Base-by-base conservation (phyloP, 139 green algal genomes). In the Coelastrella sp. region DNA sequence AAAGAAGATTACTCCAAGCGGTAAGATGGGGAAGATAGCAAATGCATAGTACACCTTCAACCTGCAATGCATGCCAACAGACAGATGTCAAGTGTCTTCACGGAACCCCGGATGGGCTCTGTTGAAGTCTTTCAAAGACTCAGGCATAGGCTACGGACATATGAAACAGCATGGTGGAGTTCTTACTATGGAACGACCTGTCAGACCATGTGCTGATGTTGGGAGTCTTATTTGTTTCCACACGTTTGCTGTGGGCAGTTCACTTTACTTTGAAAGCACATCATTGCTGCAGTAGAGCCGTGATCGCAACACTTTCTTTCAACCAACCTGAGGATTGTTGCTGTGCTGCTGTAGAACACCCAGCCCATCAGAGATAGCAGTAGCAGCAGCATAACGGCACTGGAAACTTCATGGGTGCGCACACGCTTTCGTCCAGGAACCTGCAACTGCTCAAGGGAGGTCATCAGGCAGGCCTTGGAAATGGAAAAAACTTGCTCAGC, bases 1-100 rank as follows among this genome's bases (percentile, higher is more conserved):
- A 73, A 89, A 89, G 84, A 89, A 89, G 66, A 74, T 80, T 20
- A 59, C 84, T 4, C 66, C 66, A 6, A 89, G 15, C 6, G 84
- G 84, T 66, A 89, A 25, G 9, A 89, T 11, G 8, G 25, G 0
- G 8, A 58, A 70, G 35, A 89, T 59, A 11, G 60, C 8, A 11
- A 80, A n/a, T 4, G 84, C 84, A 70, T 89, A 89, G 27, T 59
- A 89, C 17, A 19, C 19, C 49, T 89, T 66, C 8, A 61, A 60
- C 68, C 68, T 76, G 68, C 68, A 76, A 27, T 27, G 7, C 15
- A 27, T 17, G 24, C 11, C 12, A 15, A 5, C 11, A 20, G 4
- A 4, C 63, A 20, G 63, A 70, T 68, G 61, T 68, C 61, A 68
- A 11, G 35, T 49, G 35, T 5, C 35, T 49, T 49, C 35, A 49